phyloP scores from a whole-genome alignment of 164 flowering plant species.

The Vitis cinerea region DNA sequence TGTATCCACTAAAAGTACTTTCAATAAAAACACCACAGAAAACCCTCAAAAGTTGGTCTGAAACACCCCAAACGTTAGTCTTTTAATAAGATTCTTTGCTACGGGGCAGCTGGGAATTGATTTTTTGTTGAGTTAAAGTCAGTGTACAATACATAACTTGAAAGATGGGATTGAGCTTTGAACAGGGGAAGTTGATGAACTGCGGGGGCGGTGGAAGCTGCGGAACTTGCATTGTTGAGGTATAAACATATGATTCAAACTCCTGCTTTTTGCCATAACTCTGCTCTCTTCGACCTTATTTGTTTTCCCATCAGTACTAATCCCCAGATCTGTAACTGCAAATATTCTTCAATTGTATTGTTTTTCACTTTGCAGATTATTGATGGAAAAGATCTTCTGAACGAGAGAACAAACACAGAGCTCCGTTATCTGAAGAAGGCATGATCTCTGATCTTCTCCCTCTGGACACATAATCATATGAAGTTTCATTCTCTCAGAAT shows the following conservation, averaged over 20 bases:
- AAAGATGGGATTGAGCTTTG: background rate
- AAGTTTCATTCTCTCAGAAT: background rate
- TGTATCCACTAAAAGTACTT: too few species aligned
- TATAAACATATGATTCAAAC: conserved; percentile 14
- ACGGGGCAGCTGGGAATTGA: too few species aligned
- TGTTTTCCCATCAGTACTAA: too few species aligned
- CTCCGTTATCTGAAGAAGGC: conserved; percentile 84
- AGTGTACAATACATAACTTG: background rate
- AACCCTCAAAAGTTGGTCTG: too few species aligned
- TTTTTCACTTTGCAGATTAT: conserved; percentile 51
- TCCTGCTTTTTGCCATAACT: background rate
- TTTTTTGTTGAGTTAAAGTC: too few species aligned
- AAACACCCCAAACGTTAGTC: too few species aligned
- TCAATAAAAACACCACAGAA: too few species aligned
- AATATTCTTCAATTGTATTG: too few species aligned
- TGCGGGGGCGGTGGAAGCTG: conserved; percentile 99
- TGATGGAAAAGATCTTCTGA: conserved; percentile 82
- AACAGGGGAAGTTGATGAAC: conserved; percentile 95
- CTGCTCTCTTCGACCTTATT: too few species aligned
- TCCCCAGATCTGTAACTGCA: too few species aligned
- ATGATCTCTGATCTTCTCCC: conserved; percentile 8
- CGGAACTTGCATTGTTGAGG: conserved; percentile 99
- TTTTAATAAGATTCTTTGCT: too few species aligned
- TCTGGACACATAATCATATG: background rate
- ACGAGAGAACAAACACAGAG: conserved; percentile 85